phyloP scores from a whole-genome alignment of 1,284 basidiomycete species.

The Sanghuangporus sanghuang region DNA sequence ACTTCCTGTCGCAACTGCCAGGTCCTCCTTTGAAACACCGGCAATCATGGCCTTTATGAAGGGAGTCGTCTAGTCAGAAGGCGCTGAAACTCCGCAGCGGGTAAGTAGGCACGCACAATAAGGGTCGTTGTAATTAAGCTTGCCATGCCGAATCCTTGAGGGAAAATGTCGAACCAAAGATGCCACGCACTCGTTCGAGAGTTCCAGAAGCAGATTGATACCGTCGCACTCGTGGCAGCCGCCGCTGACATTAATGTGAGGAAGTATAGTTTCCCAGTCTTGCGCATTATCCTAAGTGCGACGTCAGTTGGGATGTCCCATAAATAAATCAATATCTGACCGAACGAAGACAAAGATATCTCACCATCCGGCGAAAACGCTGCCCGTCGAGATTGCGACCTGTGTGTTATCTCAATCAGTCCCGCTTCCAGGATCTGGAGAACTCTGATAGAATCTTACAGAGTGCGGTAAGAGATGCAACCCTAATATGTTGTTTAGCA shows the following conservation, averaged over 20 bases:
- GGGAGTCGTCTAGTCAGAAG: not conserved
- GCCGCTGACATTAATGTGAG: conserved; percentile 59
- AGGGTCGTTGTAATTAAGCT: conserved; percentile 79
- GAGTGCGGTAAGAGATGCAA: conserved; percentile 86
- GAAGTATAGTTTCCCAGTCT: conserved; percentile 75
- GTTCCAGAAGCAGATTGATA: conserved; percentile 58
- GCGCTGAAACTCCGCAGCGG: conserved; percentile 19
- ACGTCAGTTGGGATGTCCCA: conserved; percentile 4
- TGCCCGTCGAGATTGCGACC: conserved; percentile 74
- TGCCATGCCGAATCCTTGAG: conserved; percentile 79
- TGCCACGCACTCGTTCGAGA: conserved; percentile 56
- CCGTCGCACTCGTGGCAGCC: conserved; percentile 49
- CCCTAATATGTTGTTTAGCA: conserved; percentile 32
- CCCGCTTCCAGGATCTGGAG: not conserved
- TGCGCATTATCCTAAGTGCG: conserved; percentile 66
- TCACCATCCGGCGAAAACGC: conserved; percentile 80
- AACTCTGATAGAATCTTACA: conserved; percentile 37
- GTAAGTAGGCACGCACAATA: conserved; percentile 47
- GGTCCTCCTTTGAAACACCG: conserved; percentile 72
- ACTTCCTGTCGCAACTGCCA: conserved; percentile 87
- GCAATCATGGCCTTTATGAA: conserved; percentile 73
- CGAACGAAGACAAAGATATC: conserved; percentile 24
- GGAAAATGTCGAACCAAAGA: conserved; percentile 73
- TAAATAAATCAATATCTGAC: not conserved
- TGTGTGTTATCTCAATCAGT: conserved; percentile 28